A percentile compares a stretch with the other conserved stretches of the same genome.
Conservation (phyloP, 768 basidiomycete species). For the Rhizopogon vesiculosus region DNA sequence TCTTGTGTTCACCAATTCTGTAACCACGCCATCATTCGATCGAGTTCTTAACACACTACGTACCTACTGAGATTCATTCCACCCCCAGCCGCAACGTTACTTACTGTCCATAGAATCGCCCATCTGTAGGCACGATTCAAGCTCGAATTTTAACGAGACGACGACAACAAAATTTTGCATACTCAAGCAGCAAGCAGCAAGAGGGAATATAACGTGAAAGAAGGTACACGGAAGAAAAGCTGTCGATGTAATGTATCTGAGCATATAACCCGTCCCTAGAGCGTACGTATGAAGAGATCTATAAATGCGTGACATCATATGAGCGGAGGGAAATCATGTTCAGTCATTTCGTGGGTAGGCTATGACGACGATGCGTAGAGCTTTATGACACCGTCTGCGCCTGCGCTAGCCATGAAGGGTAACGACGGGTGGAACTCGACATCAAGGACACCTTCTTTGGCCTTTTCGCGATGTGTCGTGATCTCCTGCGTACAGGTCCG, state of each 20-base stretch:
- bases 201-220: constrained; percentile 3
- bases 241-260: constrained; percentile 10
- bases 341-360: constrained; percentile 13
- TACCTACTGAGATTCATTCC: neutral
- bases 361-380: constrained; percentile 86
- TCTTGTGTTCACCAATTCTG: neutral
- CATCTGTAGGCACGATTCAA: neutral
- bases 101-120: neutral
- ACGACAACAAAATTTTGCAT: neutral
- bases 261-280: constrained; percentile 22
- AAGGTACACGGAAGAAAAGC: constrained; percentile 1
- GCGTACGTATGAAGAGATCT: constrained; percentile 15
- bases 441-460: constrained; percentile 85
- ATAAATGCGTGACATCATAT: constrained; percentile 11
- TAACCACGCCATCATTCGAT: neutral
- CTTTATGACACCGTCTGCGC: constrained; percentile 94
- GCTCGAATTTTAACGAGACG: neutral
- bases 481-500: constrained; percentile 86
- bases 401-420: constrained; percentile 87
- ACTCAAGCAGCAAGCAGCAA: neutral
- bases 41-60: neutral
- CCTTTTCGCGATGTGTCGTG: constrained; percentile 85
- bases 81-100: neutral
- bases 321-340: constrained; percentile 1
- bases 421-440: constrained; percentile 81